Conservation (phyloP, 176 grass and related monocot genomes). For the Raddia distichophylla region DNA sequence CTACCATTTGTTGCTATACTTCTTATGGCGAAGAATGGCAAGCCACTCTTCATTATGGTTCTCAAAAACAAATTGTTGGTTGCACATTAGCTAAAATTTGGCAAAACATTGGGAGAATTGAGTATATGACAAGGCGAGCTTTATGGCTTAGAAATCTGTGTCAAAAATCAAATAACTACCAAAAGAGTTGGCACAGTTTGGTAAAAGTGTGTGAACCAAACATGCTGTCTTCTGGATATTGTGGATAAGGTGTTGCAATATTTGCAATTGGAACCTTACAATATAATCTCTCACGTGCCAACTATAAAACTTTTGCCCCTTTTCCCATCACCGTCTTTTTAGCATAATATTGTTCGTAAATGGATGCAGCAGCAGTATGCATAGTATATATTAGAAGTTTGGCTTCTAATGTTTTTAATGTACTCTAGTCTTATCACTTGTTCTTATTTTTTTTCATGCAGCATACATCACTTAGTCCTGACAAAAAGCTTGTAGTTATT, state of each 20-base stretch:
- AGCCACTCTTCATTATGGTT: too few relatives aligned
- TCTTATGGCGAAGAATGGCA: too few relatives aligned
- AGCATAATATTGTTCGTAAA: not conserved
- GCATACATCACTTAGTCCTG: slow-evolving; percentile 95
- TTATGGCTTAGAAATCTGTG: too few relatives aligned
- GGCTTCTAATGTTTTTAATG: not conserved
- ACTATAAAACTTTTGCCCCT: not conserved
- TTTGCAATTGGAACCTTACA: slow-evolving; percentile 13
- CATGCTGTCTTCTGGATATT: not conserved
- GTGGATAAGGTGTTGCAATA: not conserved
- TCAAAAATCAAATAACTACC: too few relatives aligned
- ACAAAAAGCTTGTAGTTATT: slow-evolving; percentile 79
- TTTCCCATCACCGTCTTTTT: not conserved
- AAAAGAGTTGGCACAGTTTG: too few relatives aligned
- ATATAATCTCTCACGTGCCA: not conserved
- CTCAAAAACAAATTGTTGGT: too few relatives aligned
- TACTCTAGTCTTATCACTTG: slow-evolving; percentile 21
- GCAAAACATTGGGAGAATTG: too few relatives aligned
- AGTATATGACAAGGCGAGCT: too few relatives aligned
- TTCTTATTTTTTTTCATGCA: slow-evolving; percentile 57
- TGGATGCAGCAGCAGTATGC: slow-evolving; percentile 1
- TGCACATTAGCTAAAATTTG: too few relatives aligned
- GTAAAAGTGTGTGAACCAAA: too few relatives aligned
- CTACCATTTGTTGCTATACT: too few relatives aligned
- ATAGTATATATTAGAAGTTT: not conserved